Percentiles rank a stretch among this genome's conserved stretches.
Evolutionary conservation across 2,329 filamentous ascomycete genomes (phyloP).

Genomic region (Conoideocrella luteorostrata): DNA sequence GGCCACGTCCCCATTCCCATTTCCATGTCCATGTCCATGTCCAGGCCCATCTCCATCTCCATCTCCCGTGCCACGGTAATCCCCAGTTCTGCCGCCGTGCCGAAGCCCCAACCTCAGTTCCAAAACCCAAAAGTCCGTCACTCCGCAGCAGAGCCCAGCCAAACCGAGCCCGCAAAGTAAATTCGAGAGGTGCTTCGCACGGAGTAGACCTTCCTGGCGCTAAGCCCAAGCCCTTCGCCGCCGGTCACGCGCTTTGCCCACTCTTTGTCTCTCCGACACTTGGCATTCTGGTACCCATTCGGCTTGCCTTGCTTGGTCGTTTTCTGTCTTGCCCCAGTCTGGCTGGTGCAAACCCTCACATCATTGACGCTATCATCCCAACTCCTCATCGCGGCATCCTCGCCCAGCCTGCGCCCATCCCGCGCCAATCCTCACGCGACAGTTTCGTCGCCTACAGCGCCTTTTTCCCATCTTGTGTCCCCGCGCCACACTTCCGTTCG

Average conservation of each 20-base stretch:
- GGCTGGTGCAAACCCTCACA: slow-evolving; percentile 3
- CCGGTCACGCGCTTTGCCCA: slow-evolving; percentile 33
- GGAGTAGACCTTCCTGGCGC: background rate
- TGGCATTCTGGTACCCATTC: too few species aligned
- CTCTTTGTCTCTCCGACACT: too few species aligned
- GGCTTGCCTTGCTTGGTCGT: background rate
- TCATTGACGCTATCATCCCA: slow-evolving; percentile 6
- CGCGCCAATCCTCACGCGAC: slow-evolving; percentile 2
- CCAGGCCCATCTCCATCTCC: background rate
- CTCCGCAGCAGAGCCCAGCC: too few species aligned
- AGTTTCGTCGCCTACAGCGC: slow-evolving; percentile 2
- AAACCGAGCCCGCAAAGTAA: too few species aligned
- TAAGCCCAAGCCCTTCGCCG: slow-evolving; percentile 22
- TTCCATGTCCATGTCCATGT: background rate
- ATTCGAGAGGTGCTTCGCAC: too few species aligned
- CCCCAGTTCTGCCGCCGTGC: background rate
- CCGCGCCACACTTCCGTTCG: background rate
- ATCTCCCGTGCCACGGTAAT: background rate
- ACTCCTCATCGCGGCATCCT: slow-evolving; percentile 1
- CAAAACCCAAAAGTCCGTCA: background rate
- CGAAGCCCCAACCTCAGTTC: background rate
- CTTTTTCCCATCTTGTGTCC: background rate
- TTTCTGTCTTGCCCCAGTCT: too few species aligned
- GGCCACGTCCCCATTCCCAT: background rate
- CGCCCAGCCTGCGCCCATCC: background rate